Percentiles rank a stretch among this genome's conserved stretches.
Conservation (phyloP, 1,139 yeast genomes). For the Casaregolazyma lundiana region DNA sequence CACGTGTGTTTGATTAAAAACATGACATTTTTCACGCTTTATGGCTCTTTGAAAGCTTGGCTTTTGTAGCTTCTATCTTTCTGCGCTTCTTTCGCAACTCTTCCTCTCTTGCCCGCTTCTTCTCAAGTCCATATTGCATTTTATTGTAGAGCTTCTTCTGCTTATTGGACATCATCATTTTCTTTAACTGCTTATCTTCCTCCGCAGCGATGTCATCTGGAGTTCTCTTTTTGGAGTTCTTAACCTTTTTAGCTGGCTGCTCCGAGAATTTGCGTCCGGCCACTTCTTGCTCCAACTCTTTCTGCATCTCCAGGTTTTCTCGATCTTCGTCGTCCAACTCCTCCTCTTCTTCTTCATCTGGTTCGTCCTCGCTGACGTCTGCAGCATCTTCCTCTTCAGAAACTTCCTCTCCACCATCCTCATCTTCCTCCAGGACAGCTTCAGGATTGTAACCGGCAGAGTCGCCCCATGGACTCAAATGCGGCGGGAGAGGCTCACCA, state of each 20-base stretch:
- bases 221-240: conserved; percentile 13
- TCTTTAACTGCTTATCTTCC: conserved; percentile 71
- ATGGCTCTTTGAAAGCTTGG: conserved; percentile 37
- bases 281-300: conserved; percentile 87
- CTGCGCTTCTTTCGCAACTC: conserved; percentile 73
- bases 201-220: conserved; percentile 13
- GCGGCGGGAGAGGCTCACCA: conserved; percentile 95
- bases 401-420: conserved; percentile 40
- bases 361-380: conserved; percentile 42
- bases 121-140: conserved; percentile 88
- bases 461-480: conserved; percentile 98
- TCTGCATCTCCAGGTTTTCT: conserved; percentile 53
- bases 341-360: conserved; percentile 44
- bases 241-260: conserved; percentile 32
- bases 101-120: conserved; percentile 76
- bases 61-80: conserved; percentile 65
- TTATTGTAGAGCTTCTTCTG: conserved; percentile 91
- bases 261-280: conserved; percentile 77
- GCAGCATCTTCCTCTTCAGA: conserved; percentile 49
- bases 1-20: not conserved
- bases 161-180: conserved; percentile 96
- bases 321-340: conserved; percentile 33
- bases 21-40: conserved; percentile 15
- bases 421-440: conserved; percentile 39
- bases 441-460: conserved; percentile 85